phyloP scores from a whole-genome alignment of 331 rosid genomes.

The Rhamnella rubrinervis region DNA sequence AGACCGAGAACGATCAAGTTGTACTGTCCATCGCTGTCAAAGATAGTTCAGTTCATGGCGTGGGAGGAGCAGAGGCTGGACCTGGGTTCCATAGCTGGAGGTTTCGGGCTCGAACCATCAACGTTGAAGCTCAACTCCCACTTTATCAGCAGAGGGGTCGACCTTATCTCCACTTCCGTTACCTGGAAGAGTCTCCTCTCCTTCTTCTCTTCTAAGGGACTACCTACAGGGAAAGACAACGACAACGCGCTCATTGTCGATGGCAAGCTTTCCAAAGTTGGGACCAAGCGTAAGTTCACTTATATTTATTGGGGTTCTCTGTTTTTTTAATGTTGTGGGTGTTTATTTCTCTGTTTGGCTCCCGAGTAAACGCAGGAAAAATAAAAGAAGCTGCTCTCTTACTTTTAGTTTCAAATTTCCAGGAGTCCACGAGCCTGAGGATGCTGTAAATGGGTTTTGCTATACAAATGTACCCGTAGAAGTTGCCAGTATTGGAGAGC shows the following conservation, averaged over 20 bases:
- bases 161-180: conserved; percentile 59
- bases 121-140: conserved; percentile 69
- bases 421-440: conserved; percentile 51
- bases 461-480: conserved; percentile 23
- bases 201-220: conserved; percentile 65
- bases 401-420: conserved; percentile 15
- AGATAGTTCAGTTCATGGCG: conserved; percentile 24
- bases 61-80: conserved; percentile 55
- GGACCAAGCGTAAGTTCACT: conserved; percentile 49
- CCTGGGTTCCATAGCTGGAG: conserved; percentile 60
- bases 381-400: not conserved
- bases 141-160: conserved; percentile 69
- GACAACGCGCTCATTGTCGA: conserved; percentile 47
- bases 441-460: conserved; percentile 23
- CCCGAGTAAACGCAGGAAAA: not conserved
- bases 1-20: conserved; percentile 43
- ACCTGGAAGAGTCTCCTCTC: conserved; percentile 79
- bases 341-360: not conserved
- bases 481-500: conserved; percentile 13
- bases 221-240: conserved; percentile 47
- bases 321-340: too few species aligned
- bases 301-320: not conserved
- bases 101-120: conserved; percentile 62
- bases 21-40: conserved; percentile 53
- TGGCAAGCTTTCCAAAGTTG: conserved; percentile 58